Evolutionary conservation across 2,329 filamentous ascomycete genomes (phyloP).

Genomic region (Cladosporium sp.): DNA sequence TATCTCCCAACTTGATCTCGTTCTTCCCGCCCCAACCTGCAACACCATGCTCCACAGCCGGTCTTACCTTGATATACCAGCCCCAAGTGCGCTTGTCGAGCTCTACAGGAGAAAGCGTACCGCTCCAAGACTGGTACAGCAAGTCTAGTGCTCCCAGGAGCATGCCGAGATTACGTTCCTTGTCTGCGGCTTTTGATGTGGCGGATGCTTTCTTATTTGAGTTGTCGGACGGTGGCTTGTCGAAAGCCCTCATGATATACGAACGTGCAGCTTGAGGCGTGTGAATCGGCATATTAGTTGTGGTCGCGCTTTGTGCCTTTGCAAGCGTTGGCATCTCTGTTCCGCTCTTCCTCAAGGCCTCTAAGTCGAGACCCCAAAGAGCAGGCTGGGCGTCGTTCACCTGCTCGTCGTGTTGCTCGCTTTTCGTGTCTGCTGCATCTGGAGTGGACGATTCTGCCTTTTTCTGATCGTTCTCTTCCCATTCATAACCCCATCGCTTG

Average conservation of each 20-base stretch:
- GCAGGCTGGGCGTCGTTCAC: constrained; percentile 33
- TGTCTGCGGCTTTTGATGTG: constrained; percentile 53
- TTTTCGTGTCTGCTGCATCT: background rate
- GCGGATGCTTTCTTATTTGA: constrained; percentile 50
- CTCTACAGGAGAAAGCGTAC: constrained; percentile 58
- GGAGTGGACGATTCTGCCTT: background rate
- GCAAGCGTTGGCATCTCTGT: constrained; percentile 20
- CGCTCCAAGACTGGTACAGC: constrained; percentile 68
- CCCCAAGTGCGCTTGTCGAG: constrained; percentile 72
- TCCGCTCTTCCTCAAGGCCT: constrained; percentile 48
- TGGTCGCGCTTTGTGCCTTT: constrained; percentile 21
- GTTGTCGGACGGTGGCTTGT: constrained; percentile 37
- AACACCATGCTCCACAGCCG: constrained; percentile 67
- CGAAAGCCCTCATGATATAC: constrained; percentile 58
- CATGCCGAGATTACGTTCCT: constrained; percentile 63
- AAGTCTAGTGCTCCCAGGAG: constrained; percentile 67
- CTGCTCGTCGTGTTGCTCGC: background rate
- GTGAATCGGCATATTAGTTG: constrained; percentile 63
- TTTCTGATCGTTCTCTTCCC: constrained; percentile 21
- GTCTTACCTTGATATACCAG: constrained; percentile 75
- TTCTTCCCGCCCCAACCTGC: constrained; percentile 83
- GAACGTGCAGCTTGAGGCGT: constrained; percentile 63
- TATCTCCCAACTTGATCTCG: constrained; percentile 58
- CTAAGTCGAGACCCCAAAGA: constrained; percentile 57
- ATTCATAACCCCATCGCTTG: constrained; percentile 66